Evolutionary conservation across 495 filamentous ascomycete species (phyloP).

Genomic region (Xylaria sp.): DNA sequence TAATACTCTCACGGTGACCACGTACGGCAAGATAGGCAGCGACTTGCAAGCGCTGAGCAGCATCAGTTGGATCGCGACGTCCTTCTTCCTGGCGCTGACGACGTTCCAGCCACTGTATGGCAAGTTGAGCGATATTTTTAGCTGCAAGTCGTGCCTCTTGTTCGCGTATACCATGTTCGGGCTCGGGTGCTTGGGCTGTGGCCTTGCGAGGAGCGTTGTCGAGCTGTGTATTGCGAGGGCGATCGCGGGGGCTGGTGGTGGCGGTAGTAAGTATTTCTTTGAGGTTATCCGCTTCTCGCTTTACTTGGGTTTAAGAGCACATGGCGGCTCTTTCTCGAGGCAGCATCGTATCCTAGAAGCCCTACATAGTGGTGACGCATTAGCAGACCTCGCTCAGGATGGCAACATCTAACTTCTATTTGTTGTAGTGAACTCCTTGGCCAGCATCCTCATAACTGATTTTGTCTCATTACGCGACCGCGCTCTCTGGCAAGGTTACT

Average conservation of each 20-base stretch:
- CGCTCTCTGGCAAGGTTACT: constrained; percentile 81
- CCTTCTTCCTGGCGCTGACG: constrained; percentile 79
- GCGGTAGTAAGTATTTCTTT: constrained; percentile 52
- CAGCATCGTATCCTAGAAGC: background rate
- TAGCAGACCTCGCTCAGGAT: background rate
- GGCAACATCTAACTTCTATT: background rate
- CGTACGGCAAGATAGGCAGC: constrained; percentile 81
- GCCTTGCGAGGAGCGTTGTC: constrained; percentile 70
- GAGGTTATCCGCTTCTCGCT: background rate
- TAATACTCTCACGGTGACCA: constrained; percentile 81
- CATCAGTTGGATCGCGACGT: constrained; percentile 87
- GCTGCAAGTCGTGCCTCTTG: constrained; percentile 76
- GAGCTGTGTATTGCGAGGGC: constrained; percentile 73
- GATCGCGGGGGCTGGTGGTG: constrained; percentile 75
- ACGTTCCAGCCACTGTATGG: constrained; percentile 83
- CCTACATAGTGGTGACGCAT: background rate
- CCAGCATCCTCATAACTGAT: constrained; percentile 79
- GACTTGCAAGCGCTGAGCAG: constrained; percentile 79
- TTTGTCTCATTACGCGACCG: constrained; percentile 77
- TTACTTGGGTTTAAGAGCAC: background rate
- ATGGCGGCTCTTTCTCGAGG: background rate
- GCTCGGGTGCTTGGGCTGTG: constrained; percentile 74
- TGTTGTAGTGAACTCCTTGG: constrained; percentile 73
- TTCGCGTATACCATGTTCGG: constrained; percentile 79
- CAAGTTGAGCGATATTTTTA: constrained; percentile 82